phyloP scores from a whole-genome alignment of 306 rosid species.

The Ochetophila trinervis region DNA sequence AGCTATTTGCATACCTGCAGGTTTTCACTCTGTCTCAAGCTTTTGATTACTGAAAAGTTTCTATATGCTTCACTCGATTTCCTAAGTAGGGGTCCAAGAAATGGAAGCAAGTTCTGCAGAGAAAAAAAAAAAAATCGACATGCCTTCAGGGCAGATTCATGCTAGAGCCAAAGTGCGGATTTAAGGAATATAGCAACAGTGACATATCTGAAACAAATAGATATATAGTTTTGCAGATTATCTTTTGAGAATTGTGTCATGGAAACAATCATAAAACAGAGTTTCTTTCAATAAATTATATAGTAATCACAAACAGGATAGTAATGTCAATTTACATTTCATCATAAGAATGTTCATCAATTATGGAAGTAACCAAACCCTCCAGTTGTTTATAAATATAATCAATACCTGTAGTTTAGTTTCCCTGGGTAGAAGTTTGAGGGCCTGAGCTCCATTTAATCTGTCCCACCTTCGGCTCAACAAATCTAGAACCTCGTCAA shows the following conservation, averaged over 20 bases:
- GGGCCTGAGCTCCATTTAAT: slow-evolving; percentile 96
- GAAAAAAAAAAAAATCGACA: slow-evolving; percentile 12
- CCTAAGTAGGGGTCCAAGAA: slow-evolving; percentile 88
- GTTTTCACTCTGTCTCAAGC: slow-evolving; percentile 88
- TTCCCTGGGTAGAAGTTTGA: slow-evolving; percentile 86
- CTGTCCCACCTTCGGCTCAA: slow-evolving; percentile 91
- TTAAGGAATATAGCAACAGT: slow-evolving; percentile 15
- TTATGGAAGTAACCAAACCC: background rate
- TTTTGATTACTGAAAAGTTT: slow-evolving; percentile 80
- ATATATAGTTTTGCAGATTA: background rate
- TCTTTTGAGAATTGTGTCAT: background rate
- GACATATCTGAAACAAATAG: background rate
- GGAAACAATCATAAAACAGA: background rate
- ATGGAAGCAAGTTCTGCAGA: slow-evolving; percentile 85
- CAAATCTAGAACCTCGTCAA: slow-evolving; percentile 83
- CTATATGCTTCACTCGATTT: slow-evolving; percentile 92
- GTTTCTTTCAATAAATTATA: background rate
- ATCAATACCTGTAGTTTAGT: slow-evolving; percentile 81
- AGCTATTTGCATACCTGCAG: slow-evolving; percentile 66
- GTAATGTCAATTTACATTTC: background rate
- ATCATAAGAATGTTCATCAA: background rate
- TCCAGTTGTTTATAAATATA: slow-evolving; percentile 12
- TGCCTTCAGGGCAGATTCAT: slow-evolving; percentile 11
- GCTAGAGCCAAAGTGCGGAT: background rate
- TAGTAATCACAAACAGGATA: background rate